Evolutionary conservation across 768 basidiomycete species (phyloP), one percentile per base, ranked within the genome.

Genomic region (Auricularia heimuer): DNA sequence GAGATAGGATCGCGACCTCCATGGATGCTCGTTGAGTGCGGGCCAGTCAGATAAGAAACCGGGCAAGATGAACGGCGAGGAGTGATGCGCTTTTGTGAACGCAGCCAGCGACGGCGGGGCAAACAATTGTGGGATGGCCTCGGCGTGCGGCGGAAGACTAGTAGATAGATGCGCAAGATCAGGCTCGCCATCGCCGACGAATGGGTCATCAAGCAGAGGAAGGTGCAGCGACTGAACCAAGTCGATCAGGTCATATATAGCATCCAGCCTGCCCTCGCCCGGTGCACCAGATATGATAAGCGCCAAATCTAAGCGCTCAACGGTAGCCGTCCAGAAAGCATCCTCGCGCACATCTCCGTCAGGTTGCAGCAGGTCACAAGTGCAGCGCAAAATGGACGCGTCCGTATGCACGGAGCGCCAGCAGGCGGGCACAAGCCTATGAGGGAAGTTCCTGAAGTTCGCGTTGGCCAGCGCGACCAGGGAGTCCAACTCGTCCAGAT

Each of bases 271-370:
- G 12, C 78, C 77, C 18, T 80, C 74, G 2, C 89, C 91, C 29
- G 85, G 79, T 2, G 87, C 85, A 1, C 94, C 94, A 14, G 93
- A 87, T 62, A 95, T 80, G 67, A 98, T 86, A 67, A 98, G 86
- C 1, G 88, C 87, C 68, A 79, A 81, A 71, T 99, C 97, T 33
- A 98, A 76, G 14, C 79, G 75, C 4, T 78, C 76, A 45, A 98
- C 81, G 29, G 70, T 63, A 1, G 69, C 82, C 78, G 56, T 77
- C 78, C 66, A 77, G 67, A 70, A 68, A 8, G 68, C 58, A n/a
- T 70, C 70, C 62, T 68, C 65, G 8, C 70, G 60, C 1, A 11
- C 33, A 3, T 66, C 65, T 1, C 61, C 36, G 18, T 65, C 63
- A 3, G 71, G 68, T 36, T 69, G 62, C 39, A 71, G 54, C 24